Base-by-base conservation (phyloP, 495 filamentous ascomycete genomes). In the Podospora tetraspora region DNA sequence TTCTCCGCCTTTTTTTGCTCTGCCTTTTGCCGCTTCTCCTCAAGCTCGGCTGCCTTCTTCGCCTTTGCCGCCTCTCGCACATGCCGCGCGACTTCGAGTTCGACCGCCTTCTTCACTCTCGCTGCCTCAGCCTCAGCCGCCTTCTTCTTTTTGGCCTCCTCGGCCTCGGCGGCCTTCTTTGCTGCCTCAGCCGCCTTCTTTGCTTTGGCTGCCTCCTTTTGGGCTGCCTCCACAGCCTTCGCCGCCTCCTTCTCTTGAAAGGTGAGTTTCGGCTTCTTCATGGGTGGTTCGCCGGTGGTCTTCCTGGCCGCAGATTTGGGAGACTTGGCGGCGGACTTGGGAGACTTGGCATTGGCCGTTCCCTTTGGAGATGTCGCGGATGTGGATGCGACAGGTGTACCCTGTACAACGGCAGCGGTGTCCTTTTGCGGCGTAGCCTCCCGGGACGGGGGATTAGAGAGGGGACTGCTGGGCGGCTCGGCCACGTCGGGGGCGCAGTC, bases 161-260 rank as follows among this genome's bases (percentile, higher is more conserved):
- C 81, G 68, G 88, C 86, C 57, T 85, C 85, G 52, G 84, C 83
- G 22, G 79, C 81, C 27, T 27, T 27, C 27, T 27, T 27, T 27
- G 27, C 27, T 27, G 27, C 27, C 43, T 82, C 76, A 0, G 81
- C 83, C 57, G 87, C 76, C 76, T 87, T 88, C 64, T 80, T 79
- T 69, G 82, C 85, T 70, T 86, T 90, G 59, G 58, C 66, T 30
- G 29, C 78, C 43, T 78, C 75, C 68, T 74, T 70, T 64, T 79
- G 74, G 52, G 73, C 76, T 22, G 67, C 70, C 64, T 78, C 79
- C 80, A 27, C 75, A 76, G 12, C 72, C 76, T 57, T 79, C 78
- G 34, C 84, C 61, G 76, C 43, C 61, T 87, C 76, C 75, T 87
- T 88, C 64, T 80, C 78, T 69, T 82, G 85, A 70, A 86, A 89